Conservation (phyloP, 139 green algal genomes). For the Volvox africanus region DNA sequence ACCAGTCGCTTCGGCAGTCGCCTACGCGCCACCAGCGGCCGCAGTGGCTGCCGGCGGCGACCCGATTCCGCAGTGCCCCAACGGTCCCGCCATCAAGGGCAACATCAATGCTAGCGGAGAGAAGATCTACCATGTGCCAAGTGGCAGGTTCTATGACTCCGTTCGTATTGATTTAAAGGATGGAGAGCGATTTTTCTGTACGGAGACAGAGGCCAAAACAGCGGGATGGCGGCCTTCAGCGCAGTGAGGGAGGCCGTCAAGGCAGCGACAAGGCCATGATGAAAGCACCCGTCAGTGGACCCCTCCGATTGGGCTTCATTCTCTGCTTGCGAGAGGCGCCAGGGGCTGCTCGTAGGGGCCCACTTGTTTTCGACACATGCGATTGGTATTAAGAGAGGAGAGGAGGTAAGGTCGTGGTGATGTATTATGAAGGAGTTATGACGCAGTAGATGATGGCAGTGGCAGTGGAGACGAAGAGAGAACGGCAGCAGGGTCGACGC, state of each 20-base stretch:
- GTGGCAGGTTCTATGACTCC: constrained; percentile 34
- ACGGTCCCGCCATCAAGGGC: constrained; percentile 78
- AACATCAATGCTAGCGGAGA: constrained; percentile 81
- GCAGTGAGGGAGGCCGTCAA: neutral
- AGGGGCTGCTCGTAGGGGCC: too few species aligned
- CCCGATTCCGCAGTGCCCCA: constrained; percentile 7
- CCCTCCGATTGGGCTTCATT: too few species aligned
- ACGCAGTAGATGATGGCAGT: too few species aligned
- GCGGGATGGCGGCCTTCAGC: constrained; percentile 70
- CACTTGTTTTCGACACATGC: too few species aligned
- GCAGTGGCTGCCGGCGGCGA: neutral
- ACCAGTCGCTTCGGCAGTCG: neutral
- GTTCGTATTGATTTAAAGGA: constrained; percentile 72
- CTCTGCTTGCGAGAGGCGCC: too few species aligned
- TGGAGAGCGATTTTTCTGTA: constrained; percentile 87
- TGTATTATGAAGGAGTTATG: too few species aligned
- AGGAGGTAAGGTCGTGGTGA: too few species aligned
- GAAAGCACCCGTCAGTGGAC: too few species aligned
- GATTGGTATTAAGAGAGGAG: too few species aligned
- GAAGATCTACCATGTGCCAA: constrained; percentile 78
- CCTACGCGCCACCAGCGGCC: neutral
- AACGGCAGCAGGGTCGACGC: too few species aligned
- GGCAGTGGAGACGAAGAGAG: too few species aligned
- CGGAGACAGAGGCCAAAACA: constrained; percentile 68
- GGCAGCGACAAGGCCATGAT: too few species aligned